phyloP scores from a whole-genome alignment of 2,329 filamentous ascomycete species.

The Epichloe scottii region DNA sequence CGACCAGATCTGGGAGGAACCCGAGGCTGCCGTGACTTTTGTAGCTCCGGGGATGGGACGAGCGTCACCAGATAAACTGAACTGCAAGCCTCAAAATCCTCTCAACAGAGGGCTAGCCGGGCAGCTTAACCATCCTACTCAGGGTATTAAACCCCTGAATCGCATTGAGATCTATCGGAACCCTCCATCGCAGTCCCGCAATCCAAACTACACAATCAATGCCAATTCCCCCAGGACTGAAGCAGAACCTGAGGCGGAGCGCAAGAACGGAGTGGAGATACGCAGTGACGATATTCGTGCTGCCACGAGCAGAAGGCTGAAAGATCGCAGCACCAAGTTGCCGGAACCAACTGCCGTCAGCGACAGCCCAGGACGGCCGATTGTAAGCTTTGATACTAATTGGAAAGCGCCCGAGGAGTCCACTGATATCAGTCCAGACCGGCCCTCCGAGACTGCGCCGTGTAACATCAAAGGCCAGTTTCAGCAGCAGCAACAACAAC shows the following conservation, averaged over 20 bases:
- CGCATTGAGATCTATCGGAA: conserved; percentile 72
- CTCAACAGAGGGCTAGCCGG: conserved; percentile 25
- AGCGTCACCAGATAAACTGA: conserved; percentile 20
- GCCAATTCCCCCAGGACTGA: conserved; percentile 24
- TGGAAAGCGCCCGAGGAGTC: conserved; percentile 63
- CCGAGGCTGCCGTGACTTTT: conserved; percentile 31
- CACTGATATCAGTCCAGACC: conserved; percentile 51
- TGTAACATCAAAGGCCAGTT: conserved; percentile 6
- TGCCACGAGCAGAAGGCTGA: conserved; percentile 80
- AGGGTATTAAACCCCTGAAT: conserved; percentile 25
- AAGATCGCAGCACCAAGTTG: conserved; percentile 74
- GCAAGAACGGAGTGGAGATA: conserved; percentile 71
- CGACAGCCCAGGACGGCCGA: conserved; percentile 78
- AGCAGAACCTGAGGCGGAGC: conserved; percentile 32
- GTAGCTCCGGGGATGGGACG: conserved; percentile 14
- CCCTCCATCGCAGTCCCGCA: conserved; percentile 68
- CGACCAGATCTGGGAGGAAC: conserved; percentile 84
- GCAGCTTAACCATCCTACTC: conserved; percentile 25
- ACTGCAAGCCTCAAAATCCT: conserved; percentile 21
- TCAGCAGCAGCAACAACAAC: conserved; percentile 8
- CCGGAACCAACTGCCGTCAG: conserved; percentile 86
- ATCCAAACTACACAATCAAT: conserved; percentile 69
- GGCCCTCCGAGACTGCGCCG: conserved; percentile 16
- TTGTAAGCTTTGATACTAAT: conserved; percentile 88
- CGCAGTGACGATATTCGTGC: conserved; percentile 77